Base-by-base conservation (phyloP, 2,329 filamentous ascomycete species). In the Fusarium sp. region DNA sequence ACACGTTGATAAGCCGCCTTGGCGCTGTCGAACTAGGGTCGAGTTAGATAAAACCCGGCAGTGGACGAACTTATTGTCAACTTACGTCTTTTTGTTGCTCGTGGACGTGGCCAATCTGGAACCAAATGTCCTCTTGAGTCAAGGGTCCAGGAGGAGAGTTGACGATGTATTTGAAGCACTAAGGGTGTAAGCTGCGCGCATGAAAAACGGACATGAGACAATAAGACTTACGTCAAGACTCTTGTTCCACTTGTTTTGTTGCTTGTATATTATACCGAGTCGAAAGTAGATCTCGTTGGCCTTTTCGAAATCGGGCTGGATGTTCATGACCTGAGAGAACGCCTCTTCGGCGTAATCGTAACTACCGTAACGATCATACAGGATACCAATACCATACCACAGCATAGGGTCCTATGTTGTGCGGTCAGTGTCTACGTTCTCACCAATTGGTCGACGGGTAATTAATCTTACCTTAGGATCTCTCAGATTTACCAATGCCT, bases 141-240 rank as follows among this genome's bases (percentile, higher is more conserved):
- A 99, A 81, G 4, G 96, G 96, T 6, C 93, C 90, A 4, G 96
- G 96, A 30, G 96, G 95, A 54, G 97, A 94, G 72, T 88, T 91
- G 68, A 98, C 94, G 72, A 99, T 99, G 78, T 97, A 98, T 81
- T 96, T 96, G 84, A 99, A 99, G 84, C 96, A 98, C 93, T 97
- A 61, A 16, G 23, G 30, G 18, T 50, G 50, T 72, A 28, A 62
- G 57, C 33, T 23, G 30, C 10, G 33, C 15, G 10, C 38, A 38
- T 33, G 31, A 30, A 37, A 10, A 36, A 13, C 33, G 16, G 18
- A n/a, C 16, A 37, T 5, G 12, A 28, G 18, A 26, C n/a, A 33
- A 33, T 13, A 40, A 53, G 45, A 79, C 84, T 75, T 84, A 97
- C 94, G 81, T 98, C 96, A 45, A 98, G 84, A 84, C 94, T 97